phyloP scores from a whole-genome alignment of 208 protist species.

The Trypanosoma melophagium region DNA sequence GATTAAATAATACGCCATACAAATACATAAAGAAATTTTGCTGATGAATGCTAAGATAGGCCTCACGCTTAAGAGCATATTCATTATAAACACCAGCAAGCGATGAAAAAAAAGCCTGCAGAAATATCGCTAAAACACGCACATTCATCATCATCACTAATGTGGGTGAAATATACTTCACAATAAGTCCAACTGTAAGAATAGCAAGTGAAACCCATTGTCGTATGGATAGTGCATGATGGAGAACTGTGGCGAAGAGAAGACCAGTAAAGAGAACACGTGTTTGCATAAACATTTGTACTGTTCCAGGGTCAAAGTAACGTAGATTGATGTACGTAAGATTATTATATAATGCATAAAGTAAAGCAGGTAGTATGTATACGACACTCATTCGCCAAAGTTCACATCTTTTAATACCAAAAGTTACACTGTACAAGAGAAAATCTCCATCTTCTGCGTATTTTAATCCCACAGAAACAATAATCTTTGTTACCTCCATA shows the following conservation, averaged over 20 bases:
- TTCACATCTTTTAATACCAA: conserved; percentile 15
- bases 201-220: conserved; percentile 54
- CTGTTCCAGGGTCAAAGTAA: conserved; percentile 62
- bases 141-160: conserved; percentile 23
- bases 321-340: conserved; percentile 70
- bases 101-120: conserved; percentile 60
- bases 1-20: conserved; percentile 71
- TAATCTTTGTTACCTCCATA: conserved; percentile 53
- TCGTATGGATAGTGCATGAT: conserved; percentile 32
- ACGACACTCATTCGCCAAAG: conserved; percentile 45
- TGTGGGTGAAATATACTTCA: conserved; percentile 53
- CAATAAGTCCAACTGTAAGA: conserved; percentile 48
- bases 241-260: conserved; percentile 44
- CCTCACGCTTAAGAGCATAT: conserved; percentile 64
- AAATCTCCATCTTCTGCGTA: conserved; percentile 46
- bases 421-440: conserved; percentile 31
- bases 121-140: conserved; percentile 39
- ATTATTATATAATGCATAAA: conserved; percentile 88
- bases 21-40: conserved; percentile 88
- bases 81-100: conserved; percentile 78
- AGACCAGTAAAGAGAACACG: conserved; percentile 67
- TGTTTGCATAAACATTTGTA: conserved; percentile 80
- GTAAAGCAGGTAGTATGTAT: conserved; percentile 50
- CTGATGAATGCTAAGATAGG: conserved; percentile 53
- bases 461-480: conserved; percentile 44